Percentiles rank a stretch among this genome's conserved stretches.
phyloP scores from a whole-genome alignment of 345 rosid species.

The Citrus trifoliata region DNA sequence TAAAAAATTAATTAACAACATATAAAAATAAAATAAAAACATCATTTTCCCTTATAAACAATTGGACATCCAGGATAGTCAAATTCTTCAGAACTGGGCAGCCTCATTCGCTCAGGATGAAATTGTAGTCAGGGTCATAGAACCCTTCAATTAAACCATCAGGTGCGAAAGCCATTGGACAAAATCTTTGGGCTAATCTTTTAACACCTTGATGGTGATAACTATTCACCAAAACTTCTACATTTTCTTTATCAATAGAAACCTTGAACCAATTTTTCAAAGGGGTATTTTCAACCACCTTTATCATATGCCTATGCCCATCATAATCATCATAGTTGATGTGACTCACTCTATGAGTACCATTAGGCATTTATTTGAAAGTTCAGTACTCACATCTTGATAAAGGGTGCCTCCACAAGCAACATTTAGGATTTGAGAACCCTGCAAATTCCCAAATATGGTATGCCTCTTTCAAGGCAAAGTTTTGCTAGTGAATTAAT shows the following conservation, averaged over 20 bases:
- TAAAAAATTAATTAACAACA: too few species aligned
- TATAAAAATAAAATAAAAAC: not conserved
- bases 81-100: conserved; percentile 44
- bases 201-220: conserved; percentile 90
- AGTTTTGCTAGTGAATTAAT: conserved; percentile 46
- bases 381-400: conserved; percentile 60
- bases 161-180: conserved; percentile 71
- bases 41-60: conserved; percentile 60
- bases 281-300: conserved; percentile 54
- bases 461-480: conserved; percentile 76
- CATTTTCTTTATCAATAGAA: conserved; percentile 44
- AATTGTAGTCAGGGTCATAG: conserved; percentile 82
- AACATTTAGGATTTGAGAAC: conserved; percentile 75
- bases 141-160: conserved; percentile 88
- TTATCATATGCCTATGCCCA: conserved; percentile 63
- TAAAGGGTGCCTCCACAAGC: conserved; percentile 77
- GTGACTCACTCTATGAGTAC: conserved; percentile 39
- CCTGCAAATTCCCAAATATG: conserved; percentile 79
- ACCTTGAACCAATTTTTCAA: conserved; percentile 62
- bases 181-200: conserved; percentile 57
- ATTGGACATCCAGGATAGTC: conserved; percentile 80
- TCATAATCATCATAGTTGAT: conserved; percentile 73
- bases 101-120: conserved; percentile 82
- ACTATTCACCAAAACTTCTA: conserved; percentile 70
- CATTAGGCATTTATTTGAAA: conserved; percentile 24